phyloP scores from a whole-genome alignment of 495 filamentous ascomycete genomes.

The Aspergillus cavernicola region DNA sequence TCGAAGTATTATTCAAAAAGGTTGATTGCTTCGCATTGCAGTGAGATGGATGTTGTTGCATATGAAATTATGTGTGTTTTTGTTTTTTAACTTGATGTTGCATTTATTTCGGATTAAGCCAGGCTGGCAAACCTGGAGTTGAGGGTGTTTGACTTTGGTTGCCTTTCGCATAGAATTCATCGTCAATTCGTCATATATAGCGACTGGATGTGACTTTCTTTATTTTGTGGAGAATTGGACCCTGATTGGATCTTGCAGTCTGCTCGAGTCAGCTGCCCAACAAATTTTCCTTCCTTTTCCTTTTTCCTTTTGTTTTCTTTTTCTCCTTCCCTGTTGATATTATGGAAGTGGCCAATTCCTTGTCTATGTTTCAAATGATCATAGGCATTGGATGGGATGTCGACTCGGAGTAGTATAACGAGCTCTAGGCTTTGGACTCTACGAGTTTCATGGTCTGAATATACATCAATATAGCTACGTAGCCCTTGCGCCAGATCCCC shows the following conservation, averaged over 20 bases:
- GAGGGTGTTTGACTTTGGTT: slow-evolving; percentile 12
- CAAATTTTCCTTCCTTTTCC: slow-evolving; percentile 6
- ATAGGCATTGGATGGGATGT: too few species aligned
- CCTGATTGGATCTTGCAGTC: slow-evolving; percentile 11
- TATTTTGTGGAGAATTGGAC: slow-evolving; percentile 1
- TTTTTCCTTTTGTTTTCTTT: neutral
- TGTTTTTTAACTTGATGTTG: slow-evolving; percentile 16
- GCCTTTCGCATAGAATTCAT: slow-evolving; percentile 13
- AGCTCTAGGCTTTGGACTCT: neutral
- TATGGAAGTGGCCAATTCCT: too few species aligned
- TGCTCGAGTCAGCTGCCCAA: slow-evolving; percentile 13
- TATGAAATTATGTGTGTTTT: slow-evolving; percentile 1
- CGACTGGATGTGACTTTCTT: slow-evolving; percentile 8
- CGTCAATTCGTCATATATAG: slow-evolving; percentile 8
- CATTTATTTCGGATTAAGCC: slow-evolving; percentile 14
- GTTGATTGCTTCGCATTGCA: neutral
- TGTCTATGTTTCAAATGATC: too few species aligned
- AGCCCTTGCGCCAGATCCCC: neutral
- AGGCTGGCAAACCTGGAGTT: slow-evolving; percentile 13
- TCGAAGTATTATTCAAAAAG: neutral
- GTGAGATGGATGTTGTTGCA: neutral
- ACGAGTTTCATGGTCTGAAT: too few species aligned
- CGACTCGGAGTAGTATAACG: too few species aligned
- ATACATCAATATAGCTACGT: too few species aligned
- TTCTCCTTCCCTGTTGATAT: neutral